These are phyloP conservation scores for Periconia sp. DNA, from an alignment of 2,329 filamentous ascomycete genomes.

Conservation along the genomic window DNA sequence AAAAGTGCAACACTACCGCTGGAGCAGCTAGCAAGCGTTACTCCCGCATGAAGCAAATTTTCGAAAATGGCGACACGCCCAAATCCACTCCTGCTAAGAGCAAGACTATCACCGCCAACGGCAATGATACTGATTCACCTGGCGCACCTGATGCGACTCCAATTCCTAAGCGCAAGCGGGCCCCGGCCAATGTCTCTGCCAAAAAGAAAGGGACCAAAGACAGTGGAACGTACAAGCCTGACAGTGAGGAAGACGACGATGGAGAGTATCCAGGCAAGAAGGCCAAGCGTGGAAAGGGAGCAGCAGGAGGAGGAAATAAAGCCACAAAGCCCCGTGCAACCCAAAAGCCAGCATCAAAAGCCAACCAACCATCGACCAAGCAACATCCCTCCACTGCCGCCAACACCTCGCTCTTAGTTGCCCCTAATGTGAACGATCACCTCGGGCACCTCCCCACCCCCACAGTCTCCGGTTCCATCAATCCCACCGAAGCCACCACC, in stretches of 20 bases:
- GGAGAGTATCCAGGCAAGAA: constrained; percentile 4
- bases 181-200: constrained; percentile 1
- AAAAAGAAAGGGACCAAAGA: constrained; percentile 10
- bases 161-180: constrained; percentile 30
- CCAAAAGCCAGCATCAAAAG: constrained; percentile 2
- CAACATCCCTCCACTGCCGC: not conserved
- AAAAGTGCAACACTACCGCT: constrained; percentile 31
- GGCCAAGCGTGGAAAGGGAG: constrained; percentile 12
- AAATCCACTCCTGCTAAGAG: constrained; percentile 9
- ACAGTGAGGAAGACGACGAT: not conserved
- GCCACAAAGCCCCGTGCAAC: constrained; percentile 3
- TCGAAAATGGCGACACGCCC: constrained; percentile 24
- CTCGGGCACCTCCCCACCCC: not conserved
- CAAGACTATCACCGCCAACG: constrained; percentile 6
- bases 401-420: not conserved
- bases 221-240: constrained; percentile 6
- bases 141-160: constrained; percentile 1
- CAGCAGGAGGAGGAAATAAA: not conserved
- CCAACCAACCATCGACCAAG: constrained; percentile 1
- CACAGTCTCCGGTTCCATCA: not conserved
- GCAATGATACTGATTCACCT: not conserved
- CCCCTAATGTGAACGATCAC: not conserved
- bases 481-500: constrained; percentile 4
- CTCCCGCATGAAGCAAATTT: constrained; percentile 37
- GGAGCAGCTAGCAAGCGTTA: constrained; percentile 42